Base-by-base conservation (phyloP, 2,329 filamentous ascomycete species). In the Fusarium subtropicale region DNA sequence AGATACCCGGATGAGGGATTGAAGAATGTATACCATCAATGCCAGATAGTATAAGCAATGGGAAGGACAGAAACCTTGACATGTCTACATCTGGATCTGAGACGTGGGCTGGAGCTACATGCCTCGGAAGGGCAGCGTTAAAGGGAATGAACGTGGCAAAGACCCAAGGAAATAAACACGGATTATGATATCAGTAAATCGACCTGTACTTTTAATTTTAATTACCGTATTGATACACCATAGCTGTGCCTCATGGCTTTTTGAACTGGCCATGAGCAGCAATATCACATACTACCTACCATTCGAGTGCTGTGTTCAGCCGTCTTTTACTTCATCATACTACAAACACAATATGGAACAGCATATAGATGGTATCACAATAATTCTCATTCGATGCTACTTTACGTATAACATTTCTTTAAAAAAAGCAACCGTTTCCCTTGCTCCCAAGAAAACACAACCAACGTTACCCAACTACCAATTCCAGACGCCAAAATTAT, bases 401-500 rank as follows among this genome's bases (percentile, higher is more conserved):
- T 65, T 44, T 57, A 47, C 42, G 38, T 41, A 53, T 34, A 36
- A 51, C 31, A 64, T 52, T 52, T 30, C 28, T 54, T 42, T 51
- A 36, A 44, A 31, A 51, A 51, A 31, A 44, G 22, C 45, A 68
- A 34, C 55, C 55, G 26, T 68, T 41, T 59, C 47, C 56, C 64
- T 54, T 65, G 51, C 44, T 56, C 60, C 41, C 46, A 18, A 45
- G 51, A 64, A 68, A 66, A 39, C 45, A 60, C 45, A 60, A 60
- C 48, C 46, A 41, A 53, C 54, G 57, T 53, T 54, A 59, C 56
- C 63, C 51, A 64, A 65, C 62, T 55, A 60, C 50, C 58, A 55
- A 62, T 51, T 56, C 60, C 51, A 65, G 58, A 73, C 63, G 61
- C 61, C 61, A 36, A 64, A 64, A 59, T 41, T n/a, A 64, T 64